Percentiles rank a stretch among this genome's conserved stretches.
Conservation (phyloP, 768 basidiomycete species). For the Peribolospora baueri region DNA sequence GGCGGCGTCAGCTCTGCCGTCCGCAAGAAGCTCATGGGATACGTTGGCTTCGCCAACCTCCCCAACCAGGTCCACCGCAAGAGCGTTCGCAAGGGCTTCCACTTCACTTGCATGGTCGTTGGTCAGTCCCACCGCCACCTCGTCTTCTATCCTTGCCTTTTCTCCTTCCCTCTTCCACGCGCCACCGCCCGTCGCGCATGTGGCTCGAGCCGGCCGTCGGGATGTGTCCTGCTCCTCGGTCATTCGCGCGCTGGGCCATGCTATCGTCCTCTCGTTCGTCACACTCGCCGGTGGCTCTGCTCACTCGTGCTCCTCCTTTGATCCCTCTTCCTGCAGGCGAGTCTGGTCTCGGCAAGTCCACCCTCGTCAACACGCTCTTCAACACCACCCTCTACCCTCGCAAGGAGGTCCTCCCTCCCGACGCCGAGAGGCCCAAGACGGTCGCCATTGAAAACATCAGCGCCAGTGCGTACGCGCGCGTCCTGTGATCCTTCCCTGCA, state of each 20-base stretch:
- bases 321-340: conserved; percentile 35
- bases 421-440: conserved; percentile 67
- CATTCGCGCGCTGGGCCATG: not conserved
- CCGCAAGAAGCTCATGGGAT: conserved; percentile 79
- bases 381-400: conserved; percentile 82
- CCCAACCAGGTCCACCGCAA: conserved; percentile 99
- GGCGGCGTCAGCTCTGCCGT: conserved; percentile 24
- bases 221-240: not conserved
- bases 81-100: conserved; percentile 93
- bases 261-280: not conserved
- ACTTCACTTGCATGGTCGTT: conserved; percentile 97
- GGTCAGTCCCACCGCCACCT: conserved; percentile 33
- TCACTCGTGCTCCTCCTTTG: not conserved
- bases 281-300: conserved; percentile 6
- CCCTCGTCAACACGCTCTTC: conserved; percentile 95
- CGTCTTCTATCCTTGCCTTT: conserved; percentile 12
- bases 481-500: not conserved
- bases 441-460: conserved; percentile 97
- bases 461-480: conserved; percentile 41
- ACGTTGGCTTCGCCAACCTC: conserved; percentile 88
- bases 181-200: not conserved
- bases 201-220: not conserved
- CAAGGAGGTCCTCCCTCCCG: conserved; percentile 60
- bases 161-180: conserved; percentile 9
- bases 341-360: conserved; percentile 95